Percentiles rank a stretch among this genome's conserved stretches.
Conservation (phyloP, 2,329 filamentous ascomycete species). For the Calonectria multiphialidica region DNA sequence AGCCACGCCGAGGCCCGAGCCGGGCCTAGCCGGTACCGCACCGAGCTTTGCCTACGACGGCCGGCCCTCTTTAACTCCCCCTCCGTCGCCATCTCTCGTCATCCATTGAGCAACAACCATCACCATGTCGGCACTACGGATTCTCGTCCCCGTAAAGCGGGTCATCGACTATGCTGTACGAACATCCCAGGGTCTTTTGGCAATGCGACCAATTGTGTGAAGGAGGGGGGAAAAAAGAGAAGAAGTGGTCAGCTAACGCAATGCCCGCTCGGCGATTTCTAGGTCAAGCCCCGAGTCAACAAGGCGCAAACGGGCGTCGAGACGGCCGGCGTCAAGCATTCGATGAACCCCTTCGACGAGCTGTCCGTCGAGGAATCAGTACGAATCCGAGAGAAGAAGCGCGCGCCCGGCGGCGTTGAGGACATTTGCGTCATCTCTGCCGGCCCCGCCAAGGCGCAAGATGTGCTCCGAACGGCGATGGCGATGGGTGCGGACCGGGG, state of each 20-base stretch:
- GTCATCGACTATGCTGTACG: conserved; percentile 89
- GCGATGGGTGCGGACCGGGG: conserved; percentile 97
- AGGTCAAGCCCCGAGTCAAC: conserved; percentile 79
- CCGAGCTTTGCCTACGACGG: conserved; percentile 45
- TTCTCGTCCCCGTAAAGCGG: conserved; percentile 85
- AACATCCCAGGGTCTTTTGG: not conserved
- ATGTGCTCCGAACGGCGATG: conserved; percentile 95
- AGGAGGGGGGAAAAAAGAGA: not conserved
- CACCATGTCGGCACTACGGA: conserved; percentile 74
- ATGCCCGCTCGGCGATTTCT: conserved; percentile 29
- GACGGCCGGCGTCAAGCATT: conserved; percentile 94
- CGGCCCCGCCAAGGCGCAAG: conserved; percentile 87
- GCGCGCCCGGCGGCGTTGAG: conserved; percentile 79
- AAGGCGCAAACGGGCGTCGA: conserved; percentile 88
- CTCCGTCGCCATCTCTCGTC: conserved; percentile 35
- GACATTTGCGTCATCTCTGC: conserved; percentile 93
- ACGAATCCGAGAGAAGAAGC: conserved; percentile 89
- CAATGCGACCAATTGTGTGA: not conserved
- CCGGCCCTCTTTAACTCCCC: conserved; percentile 33
- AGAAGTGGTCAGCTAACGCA: conserved; percentile 12
- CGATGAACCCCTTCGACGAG: conserved; percentile 99
- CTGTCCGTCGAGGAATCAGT: conserved; percentile 97
- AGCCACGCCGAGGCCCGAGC: conserved; percentile 54
- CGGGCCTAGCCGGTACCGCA: conserved; percentile 57
- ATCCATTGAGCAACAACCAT: conserved; percentile 43